Base-by-base conservation (phyloP, 805 yeast species). In the Schwanniomyces sp. region DNA sequence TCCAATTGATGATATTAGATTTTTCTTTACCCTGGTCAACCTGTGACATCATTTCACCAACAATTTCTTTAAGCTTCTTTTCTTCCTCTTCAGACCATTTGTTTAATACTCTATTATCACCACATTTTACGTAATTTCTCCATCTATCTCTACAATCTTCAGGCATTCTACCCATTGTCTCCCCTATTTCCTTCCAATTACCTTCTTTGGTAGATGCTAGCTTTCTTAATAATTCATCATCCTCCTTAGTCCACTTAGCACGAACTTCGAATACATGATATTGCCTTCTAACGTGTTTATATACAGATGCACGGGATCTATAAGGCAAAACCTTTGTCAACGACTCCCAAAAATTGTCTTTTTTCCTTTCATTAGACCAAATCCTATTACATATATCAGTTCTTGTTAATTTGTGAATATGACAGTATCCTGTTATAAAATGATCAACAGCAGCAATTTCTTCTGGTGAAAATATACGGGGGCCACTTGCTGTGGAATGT, bases 101-200 rank as follows among this genome's bases (percentile, higher is more conserved):
- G 63, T 88, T 87, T 43, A 80, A 78, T 7, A 84, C 81, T 53
- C 97, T 75, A 46, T 80, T 80, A 14, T 74, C 75, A 21, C 97
- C 97, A 71, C 97, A 92, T 65, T 91, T 91, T 52, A 91, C 87
- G 62, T 91, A 92, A 63, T 92, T 92, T 66, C 98, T 78, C 96
- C 96, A 92, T 57, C 98, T 77, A 64, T 92, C 98, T 56, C 98
- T 79, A 66, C 97, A 91, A 68, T 92, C 98, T 61, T 92, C 98
- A 0, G 98, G 97, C 98, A 92, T 92, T 58, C 98, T 76, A 11
- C 88, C 89, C 81, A 92, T 74, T 7, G 74, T 71, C 45, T 78
- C 78, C 7, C 97, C 97, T 50, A 92, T 88, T 36, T 75, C 74
- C 55, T 89, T 89, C 98, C 98, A 92, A 60, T 87, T 90, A 14